These are phyloP conservation scores for Xenoacremonium recifei DNA, from an alignment of 2,329 filamentous ascomycete genomes.

Conservation along the genomic window DNA sequence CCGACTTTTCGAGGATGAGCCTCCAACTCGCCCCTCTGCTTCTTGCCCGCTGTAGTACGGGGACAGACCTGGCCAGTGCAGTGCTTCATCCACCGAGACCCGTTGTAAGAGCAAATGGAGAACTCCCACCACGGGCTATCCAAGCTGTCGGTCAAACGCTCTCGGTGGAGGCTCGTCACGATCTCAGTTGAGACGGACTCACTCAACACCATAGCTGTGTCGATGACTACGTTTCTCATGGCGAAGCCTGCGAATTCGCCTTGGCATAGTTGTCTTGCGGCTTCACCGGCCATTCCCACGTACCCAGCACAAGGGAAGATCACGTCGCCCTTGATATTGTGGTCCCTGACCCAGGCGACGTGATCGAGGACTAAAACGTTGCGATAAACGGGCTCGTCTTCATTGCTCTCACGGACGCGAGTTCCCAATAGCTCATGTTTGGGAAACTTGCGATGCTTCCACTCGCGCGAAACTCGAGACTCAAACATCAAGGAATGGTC, in stretches of 20 bases:
- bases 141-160: conserved; percentile 18
- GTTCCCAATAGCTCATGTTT: conserved; percentile 20
- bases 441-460: conserved; percentile 6
- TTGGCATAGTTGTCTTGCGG: conserved; percentile 15
- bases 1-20: conserved; percentile 19
- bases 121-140: conserved; percentile 32
- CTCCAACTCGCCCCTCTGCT: neutral
- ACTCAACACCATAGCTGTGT: conserved; percentile 30
- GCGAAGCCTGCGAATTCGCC: conserved; percentile 17
- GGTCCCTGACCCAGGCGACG: conserved; percentile 43
- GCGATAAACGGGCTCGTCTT: conserved; percentile 17
- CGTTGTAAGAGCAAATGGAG: conserved; percentile 22
- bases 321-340: conserved; percentile 40
- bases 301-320: conserved; percentile 41
- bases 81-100: conserved; percentile 20
- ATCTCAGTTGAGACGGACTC: conserved; percentile 29
- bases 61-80: conserved; percentile 14
- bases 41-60: neutral
- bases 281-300: conserved; percentile 31
- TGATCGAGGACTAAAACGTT: conserved; percentile 20
- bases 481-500: conserved; percentile 6
- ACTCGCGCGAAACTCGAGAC: conserved; percentile 8
- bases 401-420: conserved; percentile 12
- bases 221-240: conserved; percentile 28
- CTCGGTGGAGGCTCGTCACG: conserved; percentile 28